These are phyloP conservation scores for Gossypium sturtianum DNA, from an alignment of 345 rosid genomes.

Conservation along the genomic window DNA sequence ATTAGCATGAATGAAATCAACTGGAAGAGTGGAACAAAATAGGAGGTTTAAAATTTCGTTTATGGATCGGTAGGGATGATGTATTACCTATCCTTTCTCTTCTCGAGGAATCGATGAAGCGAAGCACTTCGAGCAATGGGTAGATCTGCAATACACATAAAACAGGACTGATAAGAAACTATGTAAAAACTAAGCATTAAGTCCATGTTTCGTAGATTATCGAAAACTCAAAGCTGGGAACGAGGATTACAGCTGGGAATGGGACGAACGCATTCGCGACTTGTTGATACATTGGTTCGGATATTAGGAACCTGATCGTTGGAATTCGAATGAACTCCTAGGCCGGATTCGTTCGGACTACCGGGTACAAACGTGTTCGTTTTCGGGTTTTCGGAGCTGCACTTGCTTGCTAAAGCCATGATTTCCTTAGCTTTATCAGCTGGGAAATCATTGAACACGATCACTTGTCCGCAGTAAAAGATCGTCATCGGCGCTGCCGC, in stretches of 20 bases:
- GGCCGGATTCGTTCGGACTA: slow-evolving; percentile 20
- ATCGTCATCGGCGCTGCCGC: slow-evolving; percentile 82
- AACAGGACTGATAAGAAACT: not conserved
- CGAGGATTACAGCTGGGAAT: slow-evolving; percentile 44
- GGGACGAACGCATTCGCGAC: slow-evolving; percentile 20
- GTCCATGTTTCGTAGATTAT: not conserved
- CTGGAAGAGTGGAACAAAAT: not conserved
- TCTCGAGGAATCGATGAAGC: slow-evolving; percentile 86
- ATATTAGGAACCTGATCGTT: slow-evolving; percentile 8
- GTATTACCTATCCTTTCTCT: slow-evolving; percentile 83
- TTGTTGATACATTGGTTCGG: not conserved
- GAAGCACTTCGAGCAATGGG: slow-evolving; percentile 92
- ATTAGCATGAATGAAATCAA: not conserved
- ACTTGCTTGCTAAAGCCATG: slow-evolving; percentile 56
- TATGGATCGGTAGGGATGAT: no score
- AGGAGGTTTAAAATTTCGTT: no score
- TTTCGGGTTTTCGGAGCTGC: slow-evolving; percentile 25
- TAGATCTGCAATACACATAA: slow-evolving; percentile 44
- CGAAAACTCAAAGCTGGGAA: not conserved
- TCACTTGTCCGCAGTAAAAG: slow-evolving; percentile 77
- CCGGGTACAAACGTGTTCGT: slow-evolving; percentile 15
- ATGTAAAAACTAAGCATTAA: not conserved
- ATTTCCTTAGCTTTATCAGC: slow-evolving; percentile 78
- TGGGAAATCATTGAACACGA: slow-evolving; percentile 69
- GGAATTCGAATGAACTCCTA: slow-evolving; percentile 18